Conservation (phyloP, 306 rosid species). For the Betula pendula region DNA sequence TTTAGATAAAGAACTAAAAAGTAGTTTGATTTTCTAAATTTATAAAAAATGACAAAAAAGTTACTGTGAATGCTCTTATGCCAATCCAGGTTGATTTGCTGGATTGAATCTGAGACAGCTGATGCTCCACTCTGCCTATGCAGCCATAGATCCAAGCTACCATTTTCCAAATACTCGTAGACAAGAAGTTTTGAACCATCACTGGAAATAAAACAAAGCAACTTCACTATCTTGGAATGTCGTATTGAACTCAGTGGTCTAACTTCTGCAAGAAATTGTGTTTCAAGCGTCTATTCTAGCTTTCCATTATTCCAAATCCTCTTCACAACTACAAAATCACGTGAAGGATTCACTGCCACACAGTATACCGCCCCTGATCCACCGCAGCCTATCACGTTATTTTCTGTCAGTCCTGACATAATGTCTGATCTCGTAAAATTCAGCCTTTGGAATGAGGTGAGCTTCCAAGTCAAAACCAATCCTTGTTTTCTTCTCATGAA, state of each 20-base stretch:
- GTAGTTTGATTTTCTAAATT: too few species aligned
- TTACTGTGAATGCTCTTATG: too few species aligned
- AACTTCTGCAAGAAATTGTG: constrained; percentile 68
- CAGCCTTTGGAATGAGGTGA: too few species aligned
- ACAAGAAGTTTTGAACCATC: constrained; percentile 68
- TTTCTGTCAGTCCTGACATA: too few species aligned
- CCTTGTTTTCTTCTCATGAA: too few species aligned
- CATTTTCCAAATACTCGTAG: constrained; percentile 67
- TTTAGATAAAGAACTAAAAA: too few species aligned
- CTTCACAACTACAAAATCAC: constrained; percentile 58
- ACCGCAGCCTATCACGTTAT: too few species aligned
- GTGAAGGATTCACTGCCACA: constrained; percentile 3
- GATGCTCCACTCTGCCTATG: constrained; percentile 38
- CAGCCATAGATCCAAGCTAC: constrained; percentile 72
- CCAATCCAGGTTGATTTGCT: constrained; percentile 50
- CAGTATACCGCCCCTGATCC: neutral
- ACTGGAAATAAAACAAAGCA: constrained; percentile 65
- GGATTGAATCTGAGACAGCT: constrained; percentile 29
- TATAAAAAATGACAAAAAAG: too few species aligned
- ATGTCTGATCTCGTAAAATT: too few species aligned
- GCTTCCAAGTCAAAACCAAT: too few species aligned
- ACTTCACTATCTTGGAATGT: constrained; percentile 72
- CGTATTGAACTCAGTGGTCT: constrained; percentile 63
- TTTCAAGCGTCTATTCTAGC: constrained; percentile 47
- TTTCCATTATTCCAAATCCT: constrained; percentile 47